A percentile compares a stretch with the other conserved stretches of the same genome.
Conservation (phyloP, 768 basidiomycete genomes). For the Suillus subluteus region DNA sequence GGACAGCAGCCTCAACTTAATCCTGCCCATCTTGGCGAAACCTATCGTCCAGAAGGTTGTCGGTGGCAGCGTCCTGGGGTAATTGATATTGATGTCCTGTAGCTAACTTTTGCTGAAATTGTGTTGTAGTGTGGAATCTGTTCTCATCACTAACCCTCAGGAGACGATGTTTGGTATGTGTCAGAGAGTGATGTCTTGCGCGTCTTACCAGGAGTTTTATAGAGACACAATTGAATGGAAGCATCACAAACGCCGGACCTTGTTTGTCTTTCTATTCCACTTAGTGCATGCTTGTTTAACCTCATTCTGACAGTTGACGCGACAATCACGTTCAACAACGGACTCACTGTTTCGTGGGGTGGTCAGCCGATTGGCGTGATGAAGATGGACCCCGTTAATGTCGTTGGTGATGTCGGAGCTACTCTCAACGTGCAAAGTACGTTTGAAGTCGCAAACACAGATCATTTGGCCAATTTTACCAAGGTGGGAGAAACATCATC, state of each 20-base stretch:
- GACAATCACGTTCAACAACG: conserved; percentile 63
- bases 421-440: conserved; percentile 53
- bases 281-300: conserved; percentile 12
- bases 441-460: conserved; percentile 62
- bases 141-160: conserved; percentile 62
- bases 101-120: conserved; percentile 12
- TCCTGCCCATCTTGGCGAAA: conserved; percentile 69
- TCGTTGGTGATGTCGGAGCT: conserved; percentile 68
- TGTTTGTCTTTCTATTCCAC: conserved; percentile 47
- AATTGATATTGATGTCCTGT: not conserved
- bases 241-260: conserved; percentile 71
- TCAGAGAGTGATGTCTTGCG: not conserved
- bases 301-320: conserved; percentile 56
- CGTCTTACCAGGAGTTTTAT: conserved; percentile 12
- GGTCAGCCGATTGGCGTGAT: conserved; percentile 61
- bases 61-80: conserved; percentile 58
- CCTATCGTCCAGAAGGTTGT: conserved; percentile 80
- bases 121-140: conserved; percentile 51
- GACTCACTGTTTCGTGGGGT: conserved; percentile 63
- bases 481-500: conserved; percentile 41
- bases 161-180: conserved; percentile 59
- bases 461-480: conserved; percentile 64
- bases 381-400: conserved; percentile 59
- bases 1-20: conserved; percentile 61
- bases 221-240: conserved; percentile 60